Conservation (phyloP, 768 basidiomycete species). For the Agaricus sinodeliciosus region DNA sequence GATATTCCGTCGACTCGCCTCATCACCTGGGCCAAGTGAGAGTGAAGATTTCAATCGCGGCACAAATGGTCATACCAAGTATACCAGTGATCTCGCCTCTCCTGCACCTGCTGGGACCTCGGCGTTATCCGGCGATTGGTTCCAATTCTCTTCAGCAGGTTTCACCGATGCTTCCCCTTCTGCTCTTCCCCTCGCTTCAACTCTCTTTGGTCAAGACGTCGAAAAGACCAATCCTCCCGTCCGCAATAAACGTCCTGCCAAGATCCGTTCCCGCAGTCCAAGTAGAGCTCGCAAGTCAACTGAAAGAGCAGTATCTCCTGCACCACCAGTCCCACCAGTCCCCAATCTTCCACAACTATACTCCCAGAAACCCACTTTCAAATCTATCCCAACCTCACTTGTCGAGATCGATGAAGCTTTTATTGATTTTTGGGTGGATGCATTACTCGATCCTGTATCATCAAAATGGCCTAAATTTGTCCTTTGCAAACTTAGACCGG, state of each 20-base stretch:
- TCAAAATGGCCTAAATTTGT: slow-evolving; percentile 63
- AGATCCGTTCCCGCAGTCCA: slow-evolving; percentile 11
- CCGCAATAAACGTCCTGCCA: slow-evolving; percentile 17
- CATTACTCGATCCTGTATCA: slow-evolving; percentile 62
- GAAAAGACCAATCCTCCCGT: slow-evolving; percentile 34
- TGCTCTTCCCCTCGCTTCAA: slow-evolving; percentile 42
- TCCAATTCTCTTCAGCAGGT: slow-evolving; percentile 59
- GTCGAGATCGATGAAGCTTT: slow-evolving; percentile 77
- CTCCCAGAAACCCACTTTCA: slow-evolving; percentile 25
- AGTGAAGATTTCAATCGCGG: slow-evolving; percentile 11
- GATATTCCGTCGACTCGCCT: slow-evolving; percentile 24
- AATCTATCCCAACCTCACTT: slow-evolving; percentile 35
- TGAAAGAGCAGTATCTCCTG: slow-evolving; percentile 12
- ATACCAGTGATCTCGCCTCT: slow-evolving; percentile 24
- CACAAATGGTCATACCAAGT: slow-evolving; percentile 22
- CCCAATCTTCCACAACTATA: slow-evolving; percentile 1
- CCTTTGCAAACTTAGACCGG: slow-evolving; percentile 57
- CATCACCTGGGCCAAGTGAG: slow-evolving; percentile 15
- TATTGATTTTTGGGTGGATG: slow-evolving; percentile 77
- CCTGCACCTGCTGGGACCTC: slow-evolving; percentile 21
- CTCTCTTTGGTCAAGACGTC: slow-evolving; percentile 52
- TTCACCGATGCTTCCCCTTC: slow-evolving; percentile 40
- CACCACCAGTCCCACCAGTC: not conserved
- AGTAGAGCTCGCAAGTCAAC: slow-evolving; percentile 17
- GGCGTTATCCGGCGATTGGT: slow-evolving; percentile 48